Percentiles rank a stretch among this genome's conserved stretches.
These are phyloP conservation scores for Dichotomopilus funicola DNA, from an alignment of 2,329 filamentous ascomycete species.

Conservation along the genomic window DNA sequence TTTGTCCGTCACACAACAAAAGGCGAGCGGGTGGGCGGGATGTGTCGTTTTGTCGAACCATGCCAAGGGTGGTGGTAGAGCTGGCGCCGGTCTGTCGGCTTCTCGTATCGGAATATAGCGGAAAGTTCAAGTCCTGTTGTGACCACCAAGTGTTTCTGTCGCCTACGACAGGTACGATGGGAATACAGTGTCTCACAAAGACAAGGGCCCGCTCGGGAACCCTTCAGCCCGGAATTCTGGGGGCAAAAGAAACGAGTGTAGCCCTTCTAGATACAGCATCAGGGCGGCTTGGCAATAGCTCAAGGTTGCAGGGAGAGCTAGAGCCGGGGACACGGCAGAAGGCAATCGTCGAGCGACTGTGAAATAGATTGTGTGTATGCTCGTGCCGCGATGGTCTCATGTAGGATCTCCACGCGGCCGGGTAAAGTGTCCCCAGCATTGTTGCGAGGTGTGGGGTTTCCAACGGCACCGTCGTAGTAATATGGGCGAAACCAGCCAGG, in stretches of 20 bases:
- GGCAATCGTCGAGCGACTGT: no score
- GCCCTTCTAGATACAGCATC: constrained; percentile 3
- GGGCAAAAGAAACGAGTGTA: constrained; percentile 10
- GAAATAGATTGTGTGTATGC: neutral
- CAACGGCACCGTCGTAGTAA: constrained; percentile 11
- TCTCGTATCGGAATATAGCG: constrained; percentile 10
- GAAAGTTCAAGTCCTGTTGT: constrained; percentile 6
- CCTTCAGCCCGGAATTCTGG: constrained; percentile 19
- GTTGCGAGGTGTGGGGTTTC: constrained; percentile 13
- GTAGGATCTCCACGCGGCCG: constrained; percentile 14
- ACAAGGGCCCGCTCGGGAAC: constrained; percentile 3
- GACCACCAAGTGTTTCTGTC: constrained; percentile 2
- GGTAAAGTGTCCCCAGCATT: constrained; percentile 14
- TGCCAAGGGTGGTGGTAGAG: neutral
- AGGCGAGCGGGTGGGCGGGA: neutral
- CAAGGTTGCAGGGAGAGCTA: neutral
- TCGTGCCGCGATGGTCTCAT: constrained; percentile 11
- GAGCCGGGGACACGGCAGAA: neutral
- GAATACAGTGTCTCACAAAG: neutral
- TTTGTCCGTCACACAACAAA: neutral
- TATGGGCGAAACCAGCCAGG: constrained; percentile 6
- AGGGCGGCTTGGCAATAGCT: neutral
- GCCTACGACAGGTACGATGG: neutral
- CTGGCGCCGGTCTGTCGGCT: constrained; percentile 10
- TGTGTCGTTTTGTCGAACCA: neutral